Evolutionary conservation across 805 yeast genomes (phyloP).

Genomic region (Zygosaccharomyces bisporus): DNA sequence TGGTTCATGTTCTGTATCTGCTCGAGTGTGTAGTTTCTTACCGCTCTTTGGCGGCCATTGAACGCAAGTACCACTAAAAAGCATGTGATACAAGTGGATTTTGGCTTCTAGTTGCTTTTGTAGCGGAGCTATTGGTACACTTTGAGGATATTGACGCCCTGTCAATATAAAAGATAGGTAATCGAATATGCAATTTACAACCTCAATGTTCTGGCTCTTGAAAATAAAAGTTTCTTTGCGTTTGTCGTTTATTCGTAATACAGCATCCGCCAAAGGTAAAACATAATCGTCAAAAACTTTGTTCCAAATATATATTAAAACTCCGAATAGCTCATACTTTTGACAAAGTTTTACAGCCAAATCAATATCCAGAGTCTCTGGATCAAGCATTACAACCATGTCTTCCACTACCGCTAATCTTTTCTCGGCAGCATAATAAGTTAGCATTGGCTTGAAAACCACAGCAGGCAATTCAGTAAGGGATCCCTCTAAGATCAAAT

Average conservation of each 20-base stretch:
- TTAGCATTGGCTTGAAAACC: conserved; percentile 59
- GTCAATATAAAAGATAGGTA: conserved; percentile 68
- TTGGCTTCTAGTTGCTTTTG: conserved; percentile 43
- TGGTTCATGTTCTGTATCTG: conserved; percentile 38
- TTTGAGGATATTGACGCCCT: conserved; percentile 79
- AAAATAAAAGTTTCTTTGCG: conserved; percentile 16
- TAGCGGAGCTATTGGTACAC: conserved; percentile 41
- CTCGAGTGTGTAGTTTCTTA: conserved; percentile 36
- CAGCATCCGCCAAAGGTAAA: conserved; percentile 64
- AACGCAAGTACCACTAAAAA: conserved; percentile 56
- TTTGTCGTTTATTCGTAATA: conserved; percentile 34
- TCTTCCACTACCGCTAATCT: conserved; percentile 56
- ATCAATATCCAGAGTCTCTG: conserved; percentile 71
- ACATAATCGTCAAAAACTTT: conserved; percentile 62
- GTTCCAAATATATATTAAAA: conserved; percentile 70
- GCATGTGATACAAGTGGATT: conserved; percentile 46
- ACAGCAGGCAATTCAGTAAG: conserved; percentile 56
- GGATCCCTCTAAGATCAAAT: conserved; percentile 45
- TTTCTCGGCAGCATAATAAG: conserved; percentile 40
- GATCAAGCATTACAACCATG: conserved; percentile 64
- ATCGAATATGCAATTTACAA: conserved; percentile 43
- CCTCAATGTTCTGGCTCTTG: conserved; percentile 14
- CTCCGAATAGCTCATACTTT: conserved; percentile 53
- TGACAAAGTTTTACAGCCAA: conserved; percentile 62
- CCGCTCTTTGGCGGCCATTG: conserved; percentile 43